A percentile compares a stretch with the other conserved stretches of the same genome.
Evolutionary conservation across 441 rosid genomes (phyloP).

Genomic region (Croton laevigatus): DNA sequence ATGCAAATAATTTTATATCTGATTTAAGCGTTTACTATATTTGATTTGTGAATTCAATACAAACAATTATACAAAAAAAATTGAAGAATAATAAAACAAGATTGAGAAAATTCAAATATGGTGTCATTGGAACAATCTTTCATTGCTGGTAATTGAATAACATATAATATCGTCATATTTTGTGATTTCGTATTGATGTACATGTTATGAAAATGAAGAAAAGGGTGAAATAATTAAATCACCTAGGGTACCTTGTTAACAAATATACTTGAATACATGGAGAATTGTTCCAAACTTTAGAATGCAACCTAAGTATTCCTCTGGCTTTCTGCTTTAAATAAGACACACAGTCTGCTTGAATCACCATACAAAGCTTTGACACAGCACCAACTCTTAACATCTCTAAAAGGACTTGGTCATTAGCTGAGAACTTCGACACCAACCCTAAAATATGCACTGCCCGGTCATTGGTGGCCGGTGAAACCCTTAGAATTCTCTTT

Average conservation of each 20-base stretch:
- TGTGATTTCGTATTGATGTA: too few species aligned
- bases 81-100: not conserved
- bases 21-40: too few species aligned
- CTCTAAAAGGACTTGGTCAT: slow-evolving; percentile 36
- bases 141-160: too few species aligned
- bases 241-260: slow-evolving; percentile 37
- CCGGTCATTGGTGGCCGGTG: slow-evolving; percentile 41
- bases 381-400: slow-evolving; percentile 61
- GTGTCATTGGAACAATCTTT: too few species aligned
- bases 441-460: slow-evolving; percentile 35
- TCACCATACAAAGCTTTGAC: slow-evolving; percentile 57
- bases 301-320: slow-evolving; percentile 43
- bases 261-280: slow-evolving; percentile 53
- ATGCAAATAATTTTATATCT: too few species aligned
- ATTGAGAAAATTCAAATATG: not conserved
- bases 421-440: slow-evolving; percentile 35
- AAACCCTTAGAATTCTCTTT: slow-evolving; percentile 50
- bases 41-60: not conserved
- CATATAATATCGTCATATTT: too few species aligned
- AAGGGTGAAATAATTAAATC: not conserved
- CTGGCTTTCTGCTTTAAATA: slow-evolving; percentile 44
- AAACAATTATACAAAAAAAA: not conserved
- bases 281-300: slow-evolving; percentile 48
- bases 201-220: too few species aligned
- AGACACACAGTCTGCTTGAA: slow-evolving; percentile 44